These are phyloP conservation scores for Lentinula edodes DNA, from an alignment of 768 basidiomycete genomes.

Conservation along the genomic window DNA sequence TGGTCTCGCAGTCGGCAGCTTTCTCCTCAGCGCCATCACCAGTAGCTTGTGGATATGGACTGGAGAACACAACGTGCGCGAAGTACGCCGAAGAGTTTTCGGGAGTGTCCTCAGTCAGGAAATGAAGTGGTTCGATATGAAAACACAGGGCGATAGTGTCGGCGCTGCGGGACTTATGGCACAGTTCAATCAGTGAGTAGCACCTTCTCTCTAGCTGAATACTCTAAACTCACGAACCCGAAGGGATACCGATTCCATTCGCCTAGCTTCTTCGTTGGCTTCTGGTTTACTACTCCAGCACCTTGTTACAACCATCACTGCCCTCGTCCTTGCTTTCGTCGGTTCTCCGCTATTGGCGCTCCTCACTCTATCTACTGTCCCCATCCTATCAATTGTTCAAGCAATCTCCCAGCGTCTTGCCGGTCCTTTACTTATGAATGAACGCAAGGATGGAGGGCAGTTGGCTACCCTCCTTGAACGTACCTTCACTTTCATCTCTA, in stretches of 20 bases:
- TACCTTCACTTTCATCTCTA: slow-evolving; percentile 68
- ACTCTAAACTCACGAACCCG: not conserved
- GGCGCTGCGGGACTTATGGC: slow-evolving; percentile 7
- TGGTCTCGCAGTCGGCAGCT: slow-evolving; percentile 56
- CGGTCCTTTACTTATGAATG: slow-evolving; percentile 58
- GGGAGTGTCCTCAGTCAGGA: slow-evolving; percentile 58
- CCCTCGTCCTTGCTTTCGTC: slow-evolving; percentile 75
- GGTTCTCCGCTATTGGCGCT: slow-evolving; percentile 82
- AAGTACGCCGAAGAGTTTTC: slow-evolving; percentile 66
- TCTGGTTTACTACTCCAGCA: slow-evolving; percentile 78
- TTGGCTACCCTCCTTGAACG: slow-evolving; percentile 81
- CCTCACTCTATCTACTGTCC: slow-evolving; percentile 88
- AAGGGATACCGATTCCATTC: slow-evolving; percentile 94
- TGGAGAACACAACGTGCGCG: slow-evolving; percentile 74
- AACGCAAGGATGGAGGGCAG: slow-evolving; percentile 61
- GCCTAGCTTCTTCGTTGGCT: slow-evolving; percentile 76
- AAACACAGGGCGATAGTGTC: not conserved
- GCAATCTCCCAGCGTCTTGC: slow-evolving; percentile 66
- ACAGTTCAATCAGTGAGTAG: not conserved
- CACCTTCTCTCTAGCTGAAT: not conserved
- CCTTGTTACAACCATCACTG: slow-evolving; percentile 71
- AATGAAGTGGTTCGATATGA: slow-evolving; percentile 87
- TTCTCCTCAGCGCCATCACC: slow-evolving; percentile 70
- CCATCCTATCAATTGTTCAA: slow-evolving; percentile 74
- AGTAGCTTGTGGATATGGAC: slow-evolving; percentile 82